These are phyloP conservation scores for Wickerhamomyces bisporus DNA, from an alignment of 805 yeast genomes.

Conservation along the genomic window DNA sequence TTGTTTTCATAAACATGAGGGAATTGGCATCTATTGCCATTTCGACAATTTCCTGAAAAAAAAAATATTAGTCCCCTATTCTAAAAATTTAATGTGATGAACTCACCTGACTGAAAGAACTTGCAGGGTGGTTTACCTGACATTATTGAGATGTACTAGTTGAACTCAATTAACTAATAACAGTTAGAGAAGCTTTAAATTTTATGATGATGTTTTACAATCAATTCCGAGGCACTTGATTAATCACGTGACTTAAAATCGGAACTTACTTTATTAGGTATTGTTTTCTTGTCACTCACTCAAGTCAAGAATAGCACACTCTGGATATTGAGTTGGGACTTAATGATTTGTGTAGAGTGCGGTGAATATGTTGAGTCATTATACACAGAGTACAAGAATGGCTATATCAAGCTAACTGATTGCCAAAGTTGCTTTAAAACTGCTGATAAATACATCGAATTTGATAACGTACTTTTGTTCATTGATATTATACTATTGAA, in stretches of 20 bases:
- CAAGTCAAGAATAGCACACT: no score
- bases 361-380: slow-evolving; percentile 58
- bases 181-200: no score
- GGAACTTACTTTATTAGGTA: no score
- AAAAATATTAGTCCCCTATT: no score
- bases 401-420: slow-evolving; percentile 73
- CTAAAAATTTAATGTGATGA: no score
- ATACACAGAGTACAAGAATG: slow-evolving; percentile 67
- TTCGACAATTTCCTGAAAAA: slow-evolving; percentile 29
- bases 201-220: no score
- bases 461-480: slow-evolving; percentile 76
- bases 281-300: no score
- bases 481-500: slow-evolving; percentile 79
- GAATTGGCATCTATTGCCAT: slow-evolving; percentile 39
- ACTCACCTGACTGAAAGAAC: slow-evolving; percentile 35
- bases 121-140: slow-evolving; percentile 34
- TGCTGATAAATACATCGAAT: slow-evolving; percentile 90
- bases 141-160: no score
- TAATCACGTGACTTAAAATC: no score
- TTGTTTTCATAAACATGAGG: slow-evolving; percentile 32
- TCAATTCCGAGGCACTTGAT: no score
- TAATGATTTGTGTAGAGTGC: slow-evolving; percentile 93
- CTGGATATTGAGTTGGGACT: no score
- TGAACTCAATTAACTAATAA: no score
- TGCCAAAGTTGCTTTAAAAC: slow-evolving; percentile 68